Evolutionary conservation across 2,329 filamentous ascomycete species (phyloP).

Genomic region (Colletotrichum sp.): DNA sequence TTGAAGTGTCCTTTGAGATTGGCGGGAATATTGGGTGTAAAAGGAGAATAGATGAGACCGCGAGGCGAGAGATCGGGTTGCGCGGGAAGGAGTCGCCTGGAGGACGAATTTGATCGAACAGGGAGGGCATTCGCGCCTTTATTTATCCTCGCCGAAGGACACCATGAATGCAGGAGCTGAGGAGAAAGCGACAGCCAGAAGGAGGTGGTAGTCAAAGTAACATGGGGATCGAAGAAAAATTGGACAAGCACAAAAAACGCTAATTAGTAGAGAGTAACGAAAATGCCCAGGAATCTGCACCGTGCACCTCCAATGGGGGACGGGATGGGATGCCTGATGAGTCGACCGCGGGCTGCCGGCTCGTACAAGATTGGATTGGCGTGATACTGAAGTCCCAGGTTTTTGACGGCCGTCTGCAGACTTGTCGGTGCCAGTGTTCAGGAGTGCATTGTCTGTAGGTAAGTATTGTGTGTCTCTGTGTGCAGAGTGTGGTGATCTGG

Average conservation of each 20-base stretch:
- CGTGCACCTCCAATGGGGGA: neutral
- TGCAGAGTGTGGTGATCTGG: neutral
- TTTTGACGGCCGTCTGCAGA: neutral
- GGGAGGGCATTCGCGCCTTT: conserved; percentile 16
- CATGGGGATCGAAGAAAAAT: neutral
- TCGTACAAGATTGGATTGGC: conserved; percentile 1
- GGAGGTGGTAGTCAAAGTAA: neutral
- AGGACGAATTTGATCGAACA: neutral
- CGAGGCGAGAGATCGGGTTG: neutral
- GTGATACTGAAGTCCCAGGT: neutral
- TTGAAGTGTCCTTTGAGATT: neutral
- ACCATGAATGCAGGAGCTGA: neutral
- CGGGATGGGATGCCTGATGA: neutral
- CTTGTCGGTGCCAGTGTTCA: neutral
- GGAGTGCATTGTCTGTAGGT: neutral
- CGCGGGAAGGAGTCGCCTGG: neutral
- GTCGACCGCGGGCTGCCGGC: neutral
- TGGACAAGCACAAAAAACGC: neutral
- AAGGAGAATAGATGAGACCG: neutral
- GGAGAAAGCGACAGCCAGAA: neutral
- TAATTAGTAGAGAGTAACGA: neutral
- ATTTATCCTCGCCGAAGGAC: conserved; percentile 1
- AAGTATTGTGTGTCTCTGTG: neutral
- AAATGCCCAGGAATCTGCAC: neutral
- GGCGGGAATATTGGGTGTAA: neutral